phyloP scores from a whole-genome alignment of 2,329 filamentous ascomycete genomes.

The Fusarium metavorans region DNA sequence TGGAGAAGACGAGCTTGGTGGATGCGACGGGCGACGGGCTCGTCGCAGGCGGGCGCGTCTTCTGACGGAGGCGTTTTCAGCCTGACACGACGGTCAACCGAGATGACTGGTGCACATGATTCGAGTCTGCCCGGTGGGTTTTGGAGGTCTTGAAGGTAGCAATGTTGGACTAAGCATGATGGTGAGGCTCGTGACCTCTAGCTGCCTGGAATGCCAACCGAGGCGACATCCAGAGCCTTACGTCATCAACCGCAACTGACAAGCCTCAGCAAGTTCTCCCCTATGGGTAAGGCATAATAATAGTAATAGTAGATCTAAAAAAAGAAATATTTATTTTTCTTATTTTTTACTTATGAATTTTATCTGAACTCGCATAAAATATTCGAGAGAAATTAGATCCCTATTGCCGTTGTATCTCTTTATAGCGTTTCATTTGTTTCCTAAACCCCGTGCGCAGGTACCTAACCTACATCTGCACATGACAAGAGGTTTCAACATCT shows the following conservation, averaged over 20 bases:
- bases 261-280: background rate
- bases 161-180: constrained; percentile 25
- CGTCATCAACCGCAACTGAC: background rate
- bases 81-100: constrained; percentile 35
- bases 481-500: background rate
- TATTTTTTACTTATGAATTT: background rate
- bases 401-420: too few relatives aligned
- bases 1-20: constrained; percentile 3
- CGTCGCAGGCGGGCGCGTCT: constrained; percentile 47
- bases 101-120: constrained; percentile 43
- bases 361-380: background rate
- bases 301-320: background rate
- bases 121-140: constrained; percentile 25
- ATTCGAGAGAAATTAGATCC: background rate
- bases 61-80: constrained; percentile 44
- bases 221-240: too few relatives aligned
- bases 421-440: background rate
- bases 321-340: background rate
- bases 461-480: background rate
- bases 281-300: background rate
- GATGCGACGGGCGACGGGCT: constrained; percentile 3
- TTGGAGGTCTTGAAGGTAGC: constrained; percentile 7
- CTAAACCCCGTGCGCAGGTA: background rate
- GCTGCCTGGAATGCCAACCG: background rate
- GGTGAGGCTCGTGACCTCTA: constrained; percentile 38